These are phyloP conservation scores for Sonneratia alba DNA, from an alignment of 345 rosid species.

Conservation along the genomic window DNA sequence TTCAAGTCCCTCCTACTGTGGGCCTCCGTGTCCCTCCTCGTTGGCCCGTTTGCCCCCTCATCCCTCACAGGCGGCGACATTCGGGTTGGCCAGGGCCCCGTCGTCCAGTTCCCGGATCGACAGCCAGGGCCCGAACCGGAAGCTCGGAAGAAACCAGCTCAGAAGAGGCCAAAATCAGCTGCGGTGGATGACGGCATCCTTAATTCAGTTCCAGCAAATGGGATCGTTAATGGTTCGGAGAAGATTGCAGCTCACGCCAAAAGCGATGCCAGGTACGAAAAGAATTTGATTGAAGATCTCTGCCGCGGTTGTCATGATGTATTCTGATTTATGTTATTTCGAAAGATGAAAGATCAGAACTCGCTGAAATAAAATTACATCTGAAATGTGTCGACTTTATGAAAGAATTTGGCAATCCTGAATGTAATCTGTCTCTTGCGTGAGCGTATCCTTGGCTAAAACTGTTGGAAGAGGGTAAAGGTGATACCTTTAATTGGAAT, in stretches of 20 bases:
- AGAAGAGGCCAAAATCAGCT: constrained; percentile 39
- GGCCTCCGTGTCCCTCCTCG: constrained; percentile 55
- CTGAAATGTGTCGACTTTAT: neutral
- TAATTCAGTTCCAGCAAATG: constrained; percentile 8
- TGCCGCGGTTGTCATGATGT: neutral
- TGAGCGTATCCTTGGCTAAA: neutral
- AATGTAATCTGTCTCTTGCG: neutral
- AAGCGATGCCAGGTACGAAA: neutral
- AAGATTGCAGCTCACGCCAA: constrained; percentile 18
- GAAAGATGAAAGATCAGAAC: neutral
- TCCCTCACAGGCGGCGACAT: constrained; percentile 64
- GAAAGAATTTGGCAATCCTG: neutral
- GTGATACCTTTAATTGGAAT: neutral
- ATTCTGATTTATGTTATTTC: neutral
- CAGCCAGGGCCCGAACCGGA: constrained; percentile 38
- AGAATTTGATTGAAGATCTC: neutral
- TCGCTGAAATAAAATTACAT: neutral
- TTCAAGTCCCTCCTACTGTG: constrained; percentile 54
- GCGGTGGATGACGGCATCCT: constrained; percentile 20
- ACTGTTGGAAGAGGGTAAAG: neutral
- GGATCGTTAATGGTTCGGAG: constrained; percentile 11
- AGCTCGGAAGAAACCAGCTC: constrained; percentile 29
- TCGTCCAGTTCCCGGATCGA: constrained; percentile 29
- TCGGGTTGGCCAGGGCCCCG: constrained; percentile 74
- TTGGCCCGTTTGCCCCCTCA: constrained; percentile 67